Base-by-base conservation (phyloP, 208 protist genomes). In the Strigomonas oncopelti region DNA sequence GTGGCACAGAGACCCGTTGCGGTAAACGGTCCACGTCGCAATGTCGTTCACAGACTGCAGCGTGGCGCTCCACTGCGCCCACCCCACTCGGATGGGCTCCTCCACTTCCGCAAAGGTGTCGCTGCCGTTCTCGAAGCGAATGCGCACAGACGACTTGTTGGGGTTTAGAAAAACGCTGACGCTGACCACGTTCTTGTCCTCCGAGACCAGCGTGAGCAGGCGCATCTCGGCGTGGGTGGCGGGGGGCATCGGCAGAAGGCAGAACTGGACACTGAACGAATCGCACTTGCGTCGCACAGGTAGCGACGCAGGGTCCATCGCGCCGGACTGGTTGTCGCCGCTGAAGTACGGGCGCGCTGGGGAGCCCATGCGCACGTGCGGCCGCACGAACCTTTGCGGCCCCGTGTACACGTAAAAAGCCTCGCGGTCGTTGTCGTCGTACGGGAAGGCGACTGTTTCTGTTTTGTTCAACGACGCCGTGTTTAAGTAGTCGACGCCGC, bases 211-310 rank as follows among this genome's bases (percentile, higher is more conserved):
- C 28, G 77, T 76, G 28, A 70, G 60, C 8, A 80, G 65, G 5
- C 57, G 53, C 28, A 76, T 62, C 4, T 65, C 67, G 13, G 66
- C 67, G 11, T 77, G 77, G 2, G 59, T 38, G 36, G 74, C 51
- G 5, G 69, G n/a, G 29, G 72, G 65, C 52, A 78, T 54, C 29
- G 74, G 36, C n/a, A 77, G 72, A 51, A 92, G 59, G 65, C 78
- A 87, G 66, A 95, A 91, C 64, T 92, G 90, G 36, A 95, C 68
- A 54, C 83, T 90, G 36, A 91, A 34, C n/a, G 85, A 88, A 28
- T 90, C 75, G 20, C 77, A 83, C n/a, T 55, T 74, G 1, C 80
- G 74, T 25, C 86, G 84, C 46, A 95, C 72, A 9, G 65, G 22
- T 9, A 91, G 54, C 0, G 63, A 65, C 59, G 48, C 61, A 31